These are phyloP conservation scores for Diospyros kaki DNA, from an alignment of 148 eudicot genomes.

Conservation along the genomic window DNA sequence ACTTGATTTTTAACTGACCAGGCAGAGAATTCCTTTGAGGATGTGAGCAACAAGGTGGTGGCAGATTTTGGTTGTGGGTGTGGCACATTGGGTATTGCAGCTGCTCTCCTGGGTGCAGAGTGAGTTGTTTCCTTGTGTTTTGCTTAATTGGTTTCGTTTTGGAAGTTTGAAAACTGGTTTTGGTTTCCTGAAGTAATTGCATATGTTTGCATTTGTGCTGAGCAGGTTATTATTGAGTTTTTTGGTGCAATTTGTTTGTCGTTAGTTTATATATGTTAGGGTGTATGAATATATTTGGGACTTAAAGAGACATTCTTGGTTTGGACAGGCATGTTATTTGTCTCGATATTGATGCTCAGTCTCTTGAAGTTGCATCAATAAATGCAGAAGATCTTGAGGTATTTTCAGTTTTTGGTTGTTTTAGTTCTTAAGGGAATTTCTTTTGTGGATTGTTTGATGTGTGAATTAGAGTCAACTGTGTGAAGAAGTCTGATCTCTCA, in stretches of 20 bases:
- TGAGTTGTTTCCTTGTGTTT: constrained; percentile 29
- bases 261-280: background rate
- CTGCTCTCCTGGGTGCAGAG: constrained; percentile 88
- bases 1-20: constrained; percentile 25
- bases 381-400: constrained; percentile 97
- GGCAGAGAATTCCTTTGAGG: constrained; percentile 95
- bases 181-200: background rate
- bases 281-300: background rate
- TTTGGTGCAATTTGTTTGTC: background rate
- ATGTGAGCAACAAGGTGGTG: constrained; percentile 68
- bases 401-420: constrained; percentile 11
- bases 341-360: constrained; percentile 73
- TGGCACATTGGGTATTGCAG: constrained; percentile 93
- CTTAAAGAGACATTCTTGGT: constrained; percentile 19
- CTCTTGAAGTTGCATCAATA: constrained; percentile 67
- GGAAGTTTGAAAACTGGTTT: background rate
- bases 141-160: background rate
- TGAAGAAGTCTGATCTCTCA: background rate
- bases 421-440: background rate
- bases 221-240: background rate
- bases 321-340: constrained; percentile 70
- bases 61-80: constrained; percentile 99
- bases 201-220: background rate
- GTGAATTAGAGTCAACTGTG: background rate
- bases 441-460: background rate